Conservation (phyloP, 495 filamentous ascomycete species). For the Tuber microsphaerosporum region DNA sequence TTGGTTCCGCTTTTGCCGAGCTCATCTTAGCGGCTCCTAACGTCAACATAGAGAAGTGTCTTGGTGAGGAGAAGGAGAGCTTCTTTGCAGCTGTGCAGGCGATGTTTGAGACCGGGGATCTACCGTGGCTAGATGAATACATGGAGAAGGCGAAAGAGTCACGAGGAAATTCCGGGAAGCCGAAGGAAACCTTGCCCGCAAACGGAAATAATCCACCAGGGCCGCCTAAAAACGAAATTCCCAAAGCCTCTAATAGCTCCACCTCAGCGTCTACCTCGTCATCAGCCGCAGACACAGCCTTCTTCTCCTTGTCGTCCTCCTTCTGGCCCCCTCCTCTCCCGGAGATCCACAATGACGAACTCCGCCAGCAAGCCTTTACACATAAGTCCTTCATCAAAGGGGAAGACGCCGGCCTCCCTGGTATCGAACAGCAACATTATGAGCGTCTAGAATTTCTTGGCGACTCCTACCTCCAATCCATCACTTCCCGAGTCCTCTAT, state of each 20-base stretch:
- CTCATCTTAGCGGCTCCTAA: conserved; percentile 25
- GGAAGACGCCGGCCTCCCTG: conserved; percentile 26
- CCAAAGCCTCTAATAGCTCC: conserved; percentile 7
- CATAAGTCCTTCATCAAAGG: conserved; percentile 39
- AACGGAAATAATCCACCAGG: neutral
- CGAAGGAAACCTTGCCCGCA: neutral
- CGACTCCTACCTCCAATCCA: conserved; percentile 57
- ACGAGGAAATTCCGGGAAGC: conserved; percentile 9
- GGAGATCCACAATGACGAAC: conserved; percentile 17
- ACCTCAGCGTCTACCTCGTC: neutral
- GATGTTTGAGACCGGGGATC: conserved; percentile 30
- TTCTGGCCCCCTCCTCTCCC: conserved; percentile 39
- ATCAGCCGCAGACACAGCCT: conserved; percentile 7
- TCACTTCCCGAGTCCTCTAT: conserved; percentile 52
- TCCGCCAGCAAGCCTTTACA: conserved; percentile 37
- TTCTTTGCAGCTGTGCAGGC: conserved; percentile 29
- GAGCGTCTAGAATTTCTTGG: conserved; percentile 58
- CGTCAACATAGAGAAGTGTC: conserved; percentile 13
- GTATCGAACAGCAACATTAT: conserved; percentile 33
- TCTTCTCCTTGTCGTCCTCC: neutral
- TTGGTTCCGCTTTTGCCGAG: conserved; percentile 24
- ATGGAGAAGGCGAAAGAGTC: neutral
- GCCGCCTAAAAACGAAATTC: conserved; percentile 3
- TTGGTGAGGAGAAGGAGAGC: conserved; percentile 32
- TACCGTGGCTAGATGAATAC: conserved; percentile 28